Base-by-base conservation (phyloP, 2,329 filamentous ascomycete species). In the Huntiella abstrusa region DNA sequence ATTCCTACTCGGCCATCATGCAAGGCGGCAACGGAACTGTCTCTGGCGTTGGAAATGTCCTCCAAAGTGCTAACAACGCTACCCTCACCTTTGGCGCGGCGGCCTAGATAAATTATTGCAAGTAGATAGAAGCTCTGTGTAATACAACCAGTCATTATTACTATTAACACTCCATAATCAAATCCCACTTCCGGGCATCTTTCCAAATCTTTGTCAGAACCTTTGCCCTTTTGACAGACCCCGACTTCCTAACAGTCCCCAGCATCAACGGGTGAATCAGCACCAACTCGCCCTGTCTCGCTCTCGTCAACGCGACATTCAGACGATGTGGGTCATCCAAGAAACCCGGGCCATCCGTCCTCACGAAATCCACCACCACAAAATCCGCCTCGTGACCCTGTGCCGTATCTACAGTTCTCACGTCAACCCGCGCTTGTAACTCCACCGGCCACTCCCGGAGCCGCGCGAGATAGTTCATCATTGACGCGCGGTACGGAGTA, bases 1-100 rank as follows among this genome's bases (percentile, higher is more conserved):
- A 68, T 28, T 70, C 64, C 51, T 76, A 66, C 55, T 62, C 63
- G 3, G 66, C 64, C 46, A 62, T 75, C 12, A 66, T 75, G 58
- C 42, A 50, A 52, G 67, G 68, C 33, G 69, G 68, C 0, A 60
- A 65, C 46, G 71, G 71, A 2, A 52, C 60, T 38, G 65, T 75
- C 3, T 52, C 57, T 7, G 70, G 69, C 0, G 64, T 75, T 22
- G 64, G 62, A 1, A 64, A 68, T 19, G 60, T 75, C 8, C 53
- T 66, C 36, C 71, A 56, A 10, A 62, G 66, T 5, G 33, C 35
- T 11, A 33, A 35, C 7, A 47, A 39, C 12, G 41, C 40, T 10
- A 49, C 41, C 11, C n/a, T 49, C 17, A 16, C 32, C 5, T 49
- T 49, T 28, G 43, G 45, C 13, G 15, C 19, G n/a, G 46, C 41